phyloP scores from a whole-genome alignment of 1,284 basidiomycete species.

The Cystobasidium pallidum region DNA sequence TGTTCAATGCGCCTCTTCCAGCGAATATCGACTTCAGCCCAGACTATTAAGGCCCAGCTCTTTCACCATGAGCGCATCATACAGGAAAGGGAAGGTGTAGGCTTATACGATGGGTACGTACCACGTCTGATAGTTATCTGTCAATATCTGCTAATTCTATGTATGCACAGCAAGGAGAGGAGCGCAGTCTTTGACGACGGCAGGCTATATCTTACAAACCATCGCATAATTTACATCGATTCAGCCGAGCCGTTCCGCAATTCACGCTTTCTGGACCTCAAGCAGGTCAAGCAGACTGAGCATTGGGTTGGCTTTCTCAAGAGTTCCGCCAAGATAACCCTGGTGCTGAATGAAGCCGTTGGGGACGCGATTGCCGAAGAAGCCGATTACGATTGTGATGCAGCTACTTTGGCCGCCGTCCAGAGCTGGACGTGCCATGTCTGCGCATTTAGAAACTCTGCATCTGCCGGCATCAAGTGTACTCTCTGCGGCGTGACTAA shows the following conservation, averaged over 20 bases:
- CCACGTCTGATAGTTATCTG: not conserved
- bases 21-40: conserved; percentile 45
- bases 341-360: conserved; percentile 62
- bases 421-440: conserved; percentile 77
- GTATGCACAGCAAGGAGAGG: conserved; percentile 71
- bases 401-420: conserved; percentile 54
- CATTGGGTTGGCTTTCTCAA: conserved; percentile 90
- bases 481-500: conserved; percentile 65
- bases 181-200: conserved; percentile 72
- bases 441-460: conserved; percentile 79
- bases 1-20: conserved; percentile 47
- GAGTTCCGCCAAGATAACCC: conserved; percentile 84
- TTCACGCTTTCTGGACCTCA: conserved; percentile 62
- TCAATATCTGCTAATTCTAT: not conserved
- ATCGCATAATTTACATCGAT: conserved; percentile 82
- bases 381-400: conserved; percentile 48
- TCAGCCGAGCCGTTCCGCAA: conserved; percentile 59
- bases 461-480: conserved; percentile 63
- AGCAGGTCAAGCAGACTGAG: conserved; percentile 74
- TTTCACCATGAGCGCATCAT: conserved; percentile 75
- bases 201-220: conserved; percentile 74
- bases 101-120: conserved; percentile 82
- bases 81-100: conserved; percentile 73
- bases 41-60: conserved; percentile 50
- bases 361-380: not conserved